These are phyloP conservation scores for Elymus sibiricus DNA, from an alignment of 176 grass and related monocot species.

Conservation along the genomic window DNA sequence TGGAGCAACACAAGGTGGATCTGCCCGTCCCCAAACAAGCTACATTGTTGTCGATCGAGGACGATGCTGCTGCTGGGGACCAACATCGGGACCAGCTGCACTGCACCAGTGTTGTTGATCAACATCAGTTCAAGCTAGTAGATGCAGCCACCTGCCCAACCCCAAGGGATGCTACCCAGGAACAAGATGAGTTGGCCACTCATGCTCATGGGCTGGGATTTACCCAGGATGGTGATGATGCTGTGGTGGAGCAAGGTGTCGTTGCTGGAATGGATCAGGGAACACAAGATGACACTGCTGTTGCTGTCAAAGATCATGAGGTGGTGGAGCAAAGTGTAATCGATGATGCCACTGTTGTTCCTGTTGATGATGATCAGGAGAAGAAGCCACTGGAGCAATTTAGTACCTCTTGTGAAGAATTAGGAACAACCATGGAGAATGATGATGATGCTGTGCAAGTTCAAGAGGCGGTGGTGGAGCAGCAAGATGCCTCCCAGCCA, in stretches of 20 bases:
- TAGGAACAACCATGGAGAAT: no score
- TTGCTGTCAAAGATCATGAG: neutral
- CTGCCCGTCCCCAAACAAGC: no score
- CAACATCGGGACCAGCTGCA: neutral
- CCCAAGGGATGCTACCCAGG: no score
- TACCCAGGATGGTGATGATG: neutral
- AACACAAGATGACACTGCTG: neutral
- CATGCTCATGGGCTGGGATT: neutral
- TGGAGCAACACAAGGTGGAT: no score
- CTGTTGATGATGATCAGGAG: neutral
- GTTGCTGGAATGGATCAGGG: neutral
- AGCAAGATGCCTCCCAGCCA: no score
- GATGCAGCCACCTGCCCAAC: no score
- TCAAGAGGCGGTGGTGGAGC: no score
- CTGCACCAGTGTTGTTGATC: neutral
- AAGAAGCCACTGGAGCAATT: neutral
- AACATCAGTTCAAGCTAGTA: neutral
- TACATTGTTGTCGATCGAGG: no score
- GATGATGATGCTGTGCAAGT: no score
- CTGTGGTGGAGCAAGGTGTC: neutral
- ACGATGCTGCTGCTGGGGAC: no score
- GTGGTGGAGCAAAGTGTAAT: neutral
- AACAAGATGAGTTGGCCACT: no score
- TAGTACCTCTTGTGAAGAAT: no score
- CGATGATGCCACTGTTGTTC: neutral